Evolutionary conservation across 768 basidiomycete species (phyloP).

Genomic region (Termitomyces sp.): DNA sequence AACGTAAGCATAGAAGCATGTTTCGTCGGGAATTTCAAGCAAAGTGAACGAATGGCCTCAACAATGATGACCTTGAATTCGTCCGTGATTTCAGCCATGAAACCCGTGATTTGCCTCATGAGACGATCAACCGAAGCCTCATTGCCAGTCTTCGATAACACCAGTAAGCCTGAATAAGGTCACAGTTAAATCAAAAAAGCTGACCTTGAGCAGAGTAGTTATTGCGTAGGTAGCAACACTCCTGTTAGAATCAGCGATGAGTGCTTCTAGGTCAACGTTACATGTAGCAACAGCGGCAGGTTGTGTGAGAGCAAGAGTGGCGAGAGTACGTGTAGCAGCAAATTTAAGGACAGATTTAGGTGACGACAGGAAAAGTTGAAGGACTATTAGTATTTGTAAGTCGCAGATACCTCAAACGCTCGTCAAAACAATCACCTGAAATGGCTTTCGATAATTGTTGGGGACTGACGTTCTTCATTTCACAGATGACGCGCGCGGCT

Average conservation of each 20-base stretch:
- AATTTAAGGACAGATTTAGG: conserved; percentile 95
- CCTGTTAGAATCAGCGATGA: conserved; percentile 93
- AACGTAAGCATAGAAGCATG: conserved; percentile 96
- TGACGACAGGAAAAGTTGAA: conserved; percentile 94
- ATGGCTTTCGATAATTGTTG: conserved; percentile 83
- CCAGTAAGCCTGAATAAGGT: neutral
- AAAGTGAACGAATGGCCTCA: conserved; percentile 95
- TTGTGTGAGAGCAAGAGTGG: conserved; percentile 80
- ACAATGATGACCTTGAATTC: conserved; percentile 99
- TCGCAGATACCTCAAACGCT: neutral
- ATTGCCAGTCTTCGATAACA: conserved; percentile 76
- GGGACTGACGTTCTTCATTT: conserved; percentile 80
- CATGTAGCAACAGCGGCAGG: conserved; percentile 84
- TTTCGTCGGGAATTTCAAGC: conserved; percentile 97
- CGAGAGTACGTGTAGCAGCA: conserved; percentile 93
- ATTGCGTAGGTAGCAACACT: conserved; percentile 98
- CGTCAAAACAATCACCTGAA: conserved; percentile 56
- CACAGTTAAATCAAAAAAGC: conserved; percentile 1
- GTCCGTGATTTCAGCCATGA: conserved; percentile 99
- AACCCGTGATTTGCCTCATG: conserved; percentile 98
- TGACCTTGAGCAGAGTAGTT: conserved; percentile 92
- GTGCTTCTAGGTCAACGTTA: conserved; percentile 94
- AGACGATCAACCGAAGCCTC: conserved; percentile 98
- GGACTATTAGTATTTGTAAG: conserved; percentile 41
- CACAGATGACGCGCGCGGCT: conserved; percentile 95